Base-by-base conservation (phyloP, 78 protist genomes). In the Dictyostelium firmibasis region DNA sequence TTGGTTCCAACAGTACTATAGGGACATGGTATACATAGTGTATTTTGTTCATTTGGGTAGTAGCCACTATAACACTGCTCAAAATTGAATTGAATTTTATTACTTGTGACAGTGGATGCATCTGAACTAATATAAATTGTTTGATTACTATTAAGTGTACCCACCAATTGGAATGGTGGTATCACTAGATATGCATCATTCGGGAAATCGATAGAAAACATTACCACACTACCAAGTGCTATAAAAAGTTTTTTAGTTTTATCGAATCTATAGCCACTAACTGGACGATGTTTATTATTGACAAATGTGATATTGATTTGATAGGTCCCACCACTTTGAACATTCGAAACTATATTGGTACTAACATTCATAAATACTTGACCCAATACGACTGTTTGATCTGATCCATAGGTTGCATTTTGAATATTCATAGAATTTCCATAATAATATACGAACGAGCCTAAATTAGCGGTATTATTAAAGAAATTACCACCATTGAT, bases 1-100 rank as follows among this genome's bases (percentile, higher is more conserved):
- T 89, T 38, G 2, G 43, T 43, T 9, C 94, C 87, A 50, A 69
- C 70, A 0, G 85, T 81, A 35, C 87, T 62, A n/a, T 36, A 47
- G 16, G 47, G 87, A 47, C 94, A 89, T n/a, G 70, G 94, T 3
- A 33, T 29, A 35, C 94, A 89, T 0, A 81, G 70, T 11, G 29
- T 29, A 25, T 43, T 43, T 27, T 60, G 36, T 35, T 9, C 38
- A 35, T 81, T 69, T 14, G 94, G 88, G 23, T 70, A 35, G 35
- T 64, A 67, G 5, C 88, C 86, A 7, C 14, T 3, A 9, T 20
- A 0, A 50, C 94, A 89, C 4, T 18, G n/a, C 3, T 64, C 41
- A 60, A 89, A 81, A 31, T 0, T 8, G 5, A 89, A 23, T 31
- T 72, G 16, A 4, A 44, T 14, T 14, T 23, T 29, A 4, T 2